Evolutionary conservation across 2,329 filamentous ascomycete species (phyloP), one percentile per base, ranked within the genome.

Genomic region (Ophiostoma piceae): DNA sequence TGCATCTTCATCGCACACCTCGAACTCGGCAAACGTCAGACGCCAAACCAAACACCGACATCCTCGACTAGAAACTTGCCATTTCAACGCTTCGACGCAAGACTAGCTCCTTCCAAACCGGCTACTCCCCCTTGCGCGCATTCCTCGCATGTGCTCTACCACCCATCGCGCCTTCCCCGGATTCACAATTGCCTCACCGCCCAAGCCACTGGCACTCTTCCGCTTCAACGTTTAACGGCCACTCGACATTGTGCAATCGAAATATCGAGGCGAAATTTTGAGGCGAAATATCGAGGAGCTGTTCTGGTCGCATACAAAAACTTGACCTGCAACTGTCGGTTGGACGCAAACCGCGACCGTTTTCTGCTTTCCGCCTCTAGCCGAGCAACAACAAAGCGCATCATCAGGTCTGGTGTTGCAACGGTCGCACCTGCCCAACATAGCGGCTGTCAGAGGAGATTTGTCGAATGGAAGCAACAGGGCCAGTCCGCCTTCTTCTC

Each of bases 401-500:
- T 64, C 60, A 64, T 35, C 32, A 64, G 60, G 60, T 35, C 57
- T 26, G 32, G 57, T 32, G 57, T 37, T 64, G 60, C 32, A 64
- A 32, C 32, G 60, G 51, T 37, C 60, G 60, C 60, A 64, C 60
- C 32, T 64, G 60, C 60, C 60, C 60, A 64, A 64, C 32, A n/a
- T 29, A 64, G 62, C 62, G 19, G 62, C 62, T 65, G 35, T 14
- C 16, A 65, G 62, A 35, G 62, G 62, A 37, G 11, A 64, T 11
- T 39, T 14, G 60, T 57, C 51, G 51, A 8, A 26, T 26, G 22
- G 35, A 35, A 35, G 35, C 8, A 5, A 35, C 35, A 35, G 35
- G 35, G 35, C 35, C 35, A 35, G 5, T 35, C 35, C 35, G 35
- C 35, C 35, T 35, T 35, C 35, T 35, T 5, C 35, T 8, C 35